Base-by-base conservation (phyloP, 257 asterid species). In the Solanum infundibuliforme region DNA sequence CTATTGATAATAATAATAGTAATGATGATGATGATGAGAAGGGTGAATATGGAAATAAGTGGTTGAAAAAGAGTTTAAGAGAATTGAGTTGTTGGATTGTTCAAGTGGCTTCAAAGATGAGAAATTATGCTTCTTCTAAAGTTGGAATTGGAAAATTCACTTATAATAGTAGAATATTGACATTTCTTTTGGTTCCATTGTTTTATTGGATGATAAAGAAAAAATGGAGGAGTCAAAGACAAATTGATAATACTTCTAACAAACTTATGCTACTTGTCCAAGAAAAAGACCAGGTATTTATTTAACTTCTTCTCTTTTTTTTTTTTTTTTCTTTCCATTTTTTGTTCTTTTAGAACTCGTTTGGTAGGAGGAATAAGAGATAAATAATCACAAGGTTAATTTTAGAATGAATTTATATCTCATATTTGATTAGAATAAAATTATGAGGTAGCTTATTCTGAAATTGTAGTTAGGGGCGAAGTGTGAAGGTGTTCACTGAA, bases 271-370 rank as follows among this genome's bases (percentile, higher is more conserved):
- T 88, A 46, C 87, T 92, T 36, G 55, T 93, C 89, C 88, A 90
- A 77, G 93, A 94, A 81, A 92, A 92, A 86, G 94, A 95, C 38
- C 89, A 93, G 98, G 97, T 94, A 88, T 74, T 74, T 94, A 87
- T 74, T 74, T 21, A 21, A 2, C 11, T 20, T 0, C 12, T 20
- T 46, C 58, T 46, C 20, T 46, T 13, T 0, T 43, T 12, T 8
- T 38, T 36, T 32, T 32, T 38, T 6, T 0, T 18, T 16, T 16
- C 18, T 18, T 52, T 52, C 25, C 11, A 55, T 55, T 20, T 55
- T 3, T 20, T 55, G 25, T 55, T 55, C 5, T 55, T 55, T 55
- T 55, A 55, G 4, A 55, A 55, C 66, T 20, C 2, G 12, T 0
- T 7, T 55, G 12, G 5, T 20, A 20, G 25, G 25, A 20, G 5